Base-by-base conservation (phyloP, 176 grass and related monocot species). In the Phyllostachys edulis region DNA sequence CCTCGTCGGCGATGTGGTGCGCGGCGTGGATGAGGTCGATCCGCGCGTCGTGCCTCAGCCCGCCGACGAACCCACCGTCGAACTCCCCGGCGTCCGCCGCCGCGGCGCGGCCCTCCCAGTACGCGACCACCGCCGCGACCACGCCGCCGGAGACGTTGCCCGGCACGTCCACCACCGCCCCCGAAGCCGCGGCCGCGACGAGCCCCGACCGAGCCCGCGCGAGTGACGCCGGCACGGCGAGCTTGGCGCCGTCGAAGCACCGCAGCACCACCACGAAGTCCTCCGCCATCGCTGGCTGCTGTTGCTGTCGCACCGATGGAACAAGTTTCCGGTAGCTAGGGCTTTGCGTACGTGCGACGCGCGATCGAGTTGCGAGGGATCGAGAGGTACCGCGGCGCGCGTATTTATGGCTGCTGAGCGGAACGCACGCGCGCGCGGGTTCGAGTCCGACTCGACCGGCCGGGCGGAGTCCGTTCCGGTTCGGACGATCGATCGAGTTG, bases 1-100 rank as follows among this genome's bases (percentile, higher is more conserved):
- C n/a, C n/a, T n/a, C n/a, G 79, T 76, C 79, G 21, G 50, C 79
- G 49, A 87, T 78, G 71, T 82, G 71, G 71, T 82, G 29, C 5
- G 85, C 85, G 20, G 85, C 85, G 71, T 76, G 63, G 79, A 87
- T 87, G 79, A 87, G 63, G 63, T 87, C 85, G 27, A 87, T 73
- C 50, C 64, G 63, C 2, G 71, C 79, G 63, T 87, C 85, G 71
- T 87, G 85, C 11, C 9, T 34, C n/a, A n/a, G n/a, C n/a, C n/a
- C n/a, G n/a, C n/a, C n/a, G n/a, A n/a, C n/a, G n/a, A n/a, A n/a
- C n/a, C 51, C 71, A 21, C 5, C 63, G 79, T 87, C 79, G 63
- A 87, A 87, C 51, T 6, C 52, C 0, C 1, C 5, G 0, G 4
- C 2, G 9, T 47, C 66, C 5, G 2, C 18, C 56, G 20, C 56